Base-by-base conservation (phyloP, 331 rosid genomes). In the Malus hybrid region DNA sequence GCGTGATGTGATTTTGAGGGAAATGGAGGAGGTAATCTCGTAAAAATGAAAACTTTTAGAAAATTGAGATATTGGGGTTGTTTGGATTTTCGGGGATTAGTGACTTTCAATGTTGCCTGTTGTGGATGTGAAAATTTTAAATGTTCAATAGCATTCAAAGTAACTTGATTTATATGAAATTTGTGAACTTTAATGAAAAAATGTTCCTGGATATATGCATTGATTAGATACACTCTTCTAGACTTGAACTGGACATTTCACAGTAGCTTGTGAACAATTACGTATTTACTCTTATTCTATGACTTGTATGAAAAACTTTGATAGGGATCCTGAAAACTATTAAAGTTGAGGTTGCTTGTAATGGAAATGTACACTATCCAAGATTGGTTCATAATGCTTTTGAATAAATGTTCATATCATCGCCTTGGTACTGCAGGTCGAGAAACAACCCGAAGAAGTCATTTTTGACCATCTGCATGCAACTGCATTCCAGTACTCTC, bases 401-500 rank as follows among this genome's bases (percentile, higher is more conserved):
- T 5, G 5, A 65, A 5, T 32, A 8, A 18, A 65, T 65, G 34
- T 81, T 80, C 52, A 29, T 36, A 28, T n/a, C 24, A 5, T 60
- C 65, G 27, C 67, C 65, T 34, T 71, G 73, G 76, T 79, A 67
- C 74, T 76, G 81, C 83, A 94, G 97, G 96, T 92, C 56, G 99
- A 90, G 80, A 96, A 94, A 14, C 97, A 94, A 82, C 91, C 96
- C 2, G 99, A 92, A 75, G 97, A 92, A 86, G 99, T 94, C 7
- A 87, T 94, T 57, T 94, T 92, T 65, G 97, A 92, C 66, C 99
- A 94, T 80, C 84, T 94, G 73, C 99, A 94, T 12, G 97, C 99
- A 65, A 92, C 97, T 83, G 99, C 99, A 46, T 94, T 94, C 90
- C 99, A 94, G 80, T 90, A 94, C 79, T 90, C 96, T 76, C 96